Percentiles rank a stretch among this genome's conserved stretches.
Evolutionary conservation across 176 grass and related monocot species (phyloP).

Genomic region (Phyllostachys edulis): DNA sequence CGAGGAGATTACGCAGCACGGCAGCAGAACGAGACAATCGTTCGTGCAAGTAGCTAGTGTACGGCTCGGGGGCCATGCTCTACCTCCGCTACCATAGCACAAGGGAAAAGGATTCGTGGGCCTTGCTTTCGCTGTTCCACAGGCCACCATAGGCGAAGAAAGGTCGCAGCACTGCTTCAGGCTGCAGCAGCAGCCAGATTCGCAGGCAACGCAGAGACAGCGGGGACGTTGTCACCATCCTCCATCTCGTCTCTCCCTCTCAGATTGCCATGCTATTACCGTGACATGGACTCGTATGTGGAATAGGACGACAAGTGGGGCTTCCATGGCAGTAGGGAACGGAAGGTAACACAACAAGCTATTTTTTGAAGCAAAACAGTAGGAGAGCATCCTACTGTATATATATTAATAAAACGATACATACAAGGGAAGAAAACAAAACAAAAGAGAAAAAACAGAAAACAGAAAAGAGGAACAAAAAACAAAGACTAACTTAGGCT

Average conservation of each 20-base stretch:
- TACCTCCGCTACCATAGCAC: not conserved
- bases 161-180: not conserved
- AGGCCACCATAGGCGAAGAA: not conserved
- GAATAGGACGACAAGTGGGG: not conserved
- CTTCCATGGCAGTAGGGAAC: not conserved
- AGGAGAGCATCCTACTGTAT: no score
- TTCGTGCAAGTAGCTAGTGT: constrained; percentile 10
- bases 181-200: not conserved
- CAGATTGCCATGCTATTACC: not conserved
- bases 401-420: no score
- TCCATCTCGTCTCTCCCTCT: not conserved
- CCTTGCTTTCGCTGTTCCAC: not conserved
- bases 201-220: not conserved
- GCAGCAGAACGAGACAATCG: not conserved
- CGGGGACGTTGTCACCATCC: constrained; percentile 18
- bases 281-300: not conserved
- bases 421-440: no score
- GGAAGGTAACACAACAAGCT: no score
- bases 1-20: not conserved
- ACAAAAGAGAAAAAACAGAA: no score
- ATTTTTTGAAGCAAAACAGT: no score
- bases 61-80: not conserved
- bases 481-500: no score
- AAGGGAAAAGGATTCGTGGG: not conserved
- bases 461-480: no score